Percentiles rank a stretch among this genome's conserved stretches.
phyloP scores from a whole-genome alignment of 225 moss, liverwort and hornwort species.

The Polytrichum commune region DNA sequence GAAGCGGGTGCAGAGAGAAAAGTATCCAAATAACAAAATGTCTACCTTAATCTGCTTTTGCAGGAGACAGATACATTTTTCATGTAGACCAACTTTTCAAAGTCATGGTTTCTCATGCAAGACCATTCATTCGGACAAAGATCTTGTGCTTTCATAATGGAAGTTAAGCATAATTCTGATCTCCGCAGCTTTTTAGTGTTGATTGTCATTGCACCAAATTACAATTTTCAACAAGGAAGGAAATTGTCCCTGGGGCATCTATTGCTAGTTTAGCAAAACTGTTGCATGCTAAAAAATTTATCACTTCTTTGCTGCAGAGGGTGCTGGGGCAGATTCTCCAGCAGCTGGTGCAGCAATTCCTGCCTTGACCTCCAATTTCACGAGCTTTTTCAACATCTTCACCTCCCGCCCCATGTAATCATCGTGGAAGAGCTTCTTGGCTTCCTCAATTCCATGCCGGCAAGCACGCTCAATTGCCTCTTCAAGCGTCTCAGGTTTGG shows the following conservation, averaged over 20 bases:
- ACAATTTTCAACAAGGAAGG: not conserved
- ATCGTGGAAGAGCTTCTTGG: constrained; percentile 37
- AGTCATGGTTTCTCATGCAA: too few relatives aligned
- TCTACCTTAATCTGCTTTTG: not conserved
- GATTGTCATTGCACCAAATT: not conserved
- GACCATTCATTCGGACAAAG: too few relatives aligned
- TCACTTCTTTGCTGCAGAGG: constrained; percentile 1
- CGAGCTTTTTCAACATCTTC: constrained; percentile 30
- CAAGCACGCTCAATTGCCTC: constrained; percentile 46
- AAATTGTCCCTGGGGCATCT: not conserved
- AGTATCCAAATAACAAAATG: too few relatives aligned
- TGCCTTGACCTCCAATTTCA: constrained; percentile 41
- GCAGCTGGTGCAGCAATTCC: constrained; percentile 33
- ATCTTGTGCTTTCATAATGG: not conserved
- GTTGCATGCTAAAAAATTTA: too few relatives aligned
- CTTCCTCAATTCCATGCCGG: constrained; percentile 47
- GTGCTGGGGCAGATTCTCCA: not conserved
- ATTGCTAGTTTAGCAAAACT: constrained; percentile 3
- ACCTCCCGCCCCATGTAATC: constrained; percentile 37
- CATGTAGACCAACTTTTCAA: not conserved
- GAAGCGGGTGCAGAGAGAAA: too few relatives aligned
- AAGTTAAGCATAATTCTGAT: not conserved
- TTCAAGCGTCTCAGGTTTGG: constrained; percentile 38
- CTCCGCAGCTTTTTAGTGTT: not conserved
- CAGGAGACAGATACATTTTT: not conserved